phyloP scores from a whole-genome alignment of 768 basidiomycete species.

The Boletellus sp. region DNA sequence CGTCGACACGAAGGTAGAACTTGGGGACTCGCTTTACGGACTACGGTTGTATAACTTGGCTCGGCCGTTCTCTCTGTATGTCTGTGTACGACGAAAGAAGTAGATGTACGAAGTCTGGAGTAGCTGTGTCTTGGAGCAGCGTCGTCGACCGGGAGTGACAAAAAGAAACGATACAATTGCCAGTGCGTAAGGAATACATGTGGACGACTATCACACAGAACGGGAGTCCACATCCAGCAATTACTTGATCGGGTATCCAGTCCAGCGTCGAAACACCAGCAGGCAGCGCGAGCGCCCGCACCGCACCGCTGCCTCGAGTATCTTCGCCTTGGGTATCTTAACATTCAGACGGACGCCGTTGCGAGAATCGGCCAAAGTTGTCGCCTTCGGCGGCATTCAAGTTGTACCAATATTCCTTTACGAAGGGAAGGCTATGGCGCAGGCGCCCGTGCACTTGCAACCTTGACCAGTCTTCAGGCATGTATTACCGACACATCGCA shows the following conservation, averaged over 20 bases:
- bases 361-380: conserved; percentile 1
- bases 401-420: conserved; percentile 14
- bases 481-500: conserved; percentile 36
- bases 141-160: background rate
- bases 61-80: background rate
- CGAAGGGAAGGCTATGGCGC: conserved; percentile 8
- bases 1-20: background rate
- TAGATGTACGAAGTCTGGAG: no score
- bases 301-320: background rate
- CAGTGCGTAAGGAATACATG: conserved; percentile 4
- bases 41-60: background rate
- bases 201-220: background rate
- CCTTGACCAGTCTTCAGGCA: conserved; percentile 31
- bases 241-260: conserved; percentile 5
- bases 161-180: background rate
- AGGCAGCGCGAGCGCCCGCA: background rate
- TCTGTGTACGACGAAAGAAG: no score
- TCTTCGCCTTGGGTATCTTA: conserved; percentile 21
- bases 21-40: background rate
- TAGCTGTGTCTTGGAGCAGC: no score
- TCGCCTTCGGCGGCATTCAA: conserved; percentile 4
- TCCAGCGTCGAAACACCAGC: conserved; percentile 1
- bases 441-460: conserved; percentile 16
- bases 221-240: background rate
- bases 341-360: conserved; percentile 17